Conservation (phyloP, 768 basidiomycete genomes). For the Auricularia cornea region DNA sequence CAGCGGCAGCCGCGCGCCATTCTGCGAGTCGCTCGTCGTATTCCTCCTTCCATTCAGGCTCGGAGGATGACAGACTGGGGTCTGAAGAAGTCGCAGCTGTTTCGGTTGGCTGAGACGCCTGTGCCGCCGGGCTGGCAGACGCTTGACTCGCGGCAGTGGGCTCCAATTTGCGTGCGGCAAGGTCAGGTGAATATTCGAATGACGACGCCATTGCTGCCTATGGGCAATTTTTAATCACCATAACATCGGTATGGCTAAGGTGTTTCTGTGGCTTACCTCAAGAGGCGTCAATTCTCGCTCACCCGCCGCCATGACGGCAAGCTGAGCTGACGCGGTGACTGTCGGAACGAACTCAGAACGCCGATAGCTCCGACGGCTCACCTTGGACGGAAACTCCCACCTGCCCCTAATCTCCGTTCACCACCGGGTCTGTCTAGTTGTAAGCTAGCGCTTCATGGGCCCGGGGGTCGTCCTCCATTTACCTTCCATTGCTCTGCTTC, state of each 20-base stretch:
- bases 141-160: slow-evolving; percentile 1
- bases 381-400: too few species aligned
- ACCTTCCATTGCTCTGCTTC: too few species aligned
- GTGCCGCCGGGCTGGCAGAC: background rate
- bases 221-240: background rate
- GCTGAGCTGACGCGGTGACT: background rate
- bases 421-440: too few species aligned
- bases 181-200: slow-evolving; percentile 16
- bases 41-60: slow-evolving; percentile 54
- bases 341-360: too few species aligned
- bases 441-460: too few species aligned
- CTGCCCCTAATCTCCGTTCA: too few species aligned
- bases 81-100: slow-evolving; percentile 2
- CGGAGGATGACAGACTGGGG: background rate
- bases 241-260: background rate
- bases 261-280: background rate
- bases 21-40: slow-evolving; percentile 59
- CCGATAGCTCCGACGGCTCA: too few species aligned
- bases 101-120: slow-evolving; percentile 10
- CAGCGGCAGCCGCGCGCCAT: slow-evolving; percentile 69
- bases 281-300: background rate
- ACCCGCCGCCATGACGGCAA: background rate
- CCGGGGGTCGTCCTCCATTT: too few species aligned
- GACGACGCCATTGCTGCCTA: slow-evolving; percentile 24
- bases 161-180: slow-evolving; percentile 16